Evolutionary conservation across 805 yeast genomes (phyloP).

Genomic region (Candida namnaoensis): DNA sequence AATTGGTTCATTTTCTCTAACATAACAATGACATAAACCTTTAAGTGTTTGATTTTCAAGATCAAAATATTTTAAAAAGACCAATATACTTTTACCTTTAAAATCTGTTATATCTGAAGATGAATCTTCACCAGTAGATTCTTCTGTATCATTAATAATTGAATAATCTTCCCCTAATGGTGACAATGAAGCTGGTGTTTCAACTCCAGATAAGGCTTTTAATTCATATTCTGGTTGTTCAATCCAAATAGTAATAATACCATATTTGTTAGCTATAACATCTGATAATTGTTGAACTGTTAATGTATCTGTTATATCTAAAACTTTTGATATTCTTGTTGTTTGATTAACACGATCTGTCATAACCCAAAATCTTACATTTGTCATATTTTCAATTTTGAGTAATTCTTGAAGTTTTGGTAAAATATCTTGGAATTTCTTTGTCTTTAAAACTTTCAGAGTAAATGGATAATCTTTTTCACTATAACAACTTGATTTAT

Average conservation of each 20-base stretch:
- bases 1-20: conserved; percentile 38
- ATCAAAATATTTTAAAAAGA: conserved; percentile 65
- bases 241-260: conserved; percentile 50
- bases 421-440: conserved; percentile 40
- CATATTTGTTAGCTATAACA: conserved; percentile 35
- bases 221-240: conserved; percentile 43
- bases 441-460: conserved; percentile 48
- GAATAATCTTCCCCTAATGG: no score
- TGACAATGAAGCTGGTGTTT: not conserved
- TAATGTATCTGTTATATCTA: conserved; percentile 22
- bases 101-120: conserved; percentile 1
- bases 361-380: conserved; percentile 55
- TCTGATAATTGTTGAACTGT: conserved; percentile 46
- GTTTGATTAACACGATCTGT: conserved; percentile 66
- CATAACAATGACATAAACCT: conserved; percentile 58
- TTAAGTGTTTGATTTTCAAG: conserved; percentile 37
- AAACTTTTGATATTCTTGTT: conserved; percentile 44
- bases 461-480: conserved; percentile 36
- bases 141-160: not conserved
- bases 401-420: conserved; percentile 37
- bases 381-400: conserved; percentile 22
- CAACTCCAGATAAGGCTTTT: not conserved
- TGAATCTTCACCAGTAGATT: not conserved
- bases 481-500: conserved; percentile 30
- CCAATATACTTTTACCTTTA: conserved; percentile 13